These are phyloP conservation scores for Gymnopilus dilepis DNA, from an alignment of 768 basidiomycete species.

Conservation along the genomic window DNA sequence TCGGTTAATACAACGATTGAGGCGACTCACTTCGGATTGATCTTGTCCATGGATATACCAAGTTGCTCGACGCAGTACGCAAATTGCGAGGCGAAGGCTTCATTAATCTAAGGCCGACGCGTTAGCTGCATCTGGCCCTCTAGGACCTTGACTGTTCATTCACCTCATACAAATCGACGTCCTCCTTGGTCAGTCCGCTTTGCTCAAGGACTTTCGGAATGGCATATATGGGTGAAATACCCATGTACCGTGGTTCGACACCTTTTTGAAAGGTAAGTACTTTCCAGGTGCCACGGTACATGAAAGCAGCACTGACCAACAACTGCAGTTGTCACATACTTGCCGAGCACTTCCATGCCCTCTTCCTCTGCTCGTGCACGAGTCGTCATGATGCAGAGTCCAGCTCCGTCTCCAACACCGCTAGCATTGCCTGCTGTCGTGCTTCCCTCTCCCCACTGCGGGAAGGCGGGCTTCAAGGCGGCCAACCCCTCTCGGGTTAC, in stretches of 20 bases:
- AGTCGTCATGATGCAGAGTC: conserved; percentile 82
- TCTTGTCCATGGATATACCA: conserved; percentile 74
- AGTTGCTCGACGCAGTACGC: conserved; percentile 90
- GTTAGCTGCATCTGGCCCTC: conserved; percentile 1
- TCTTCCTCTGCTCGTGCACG: conserved; percentile 76
- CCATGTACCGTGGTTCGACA: conserved; percentile 81
- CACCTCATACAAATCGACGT: conserved; percentile 81
- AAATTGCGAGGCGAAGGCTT: conserved; percentile 93
- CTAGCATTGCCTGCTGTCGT: conserved; percentile 89
- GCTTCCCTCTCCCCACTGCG: conserved; percentile 70
- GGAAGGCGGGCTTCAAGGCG: conserved; percentile 87
- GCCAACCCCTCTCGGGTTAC: conserved; percentile 80
- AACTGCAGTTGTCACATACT: conserved; percentile 79
- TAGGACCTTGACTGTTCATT: background rate
- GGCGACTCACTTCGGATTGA: conserved; percentile 78
- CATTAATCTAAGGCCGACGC: conserved; percentile 72
- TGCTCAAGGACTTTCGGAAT: conserved; percentile 71
- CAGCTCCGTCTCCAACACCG: conserved; percentile 93
- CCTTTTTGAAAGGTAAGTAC: conserved; percentile 44
- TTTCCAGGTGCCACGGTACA: background rate
- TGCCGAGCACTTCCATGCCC: conserved; percentile 80
- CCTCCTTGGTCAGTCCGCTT: conserved; percentile 67
- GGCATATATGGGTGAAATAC: conserved; percentile 73
- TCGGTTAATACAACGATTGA: background rate
- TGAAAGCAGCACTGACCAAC: conserved; percentile 56